Evolutionary conservation across 306 rosid genomes (phyloP).

Genomic region (Rosa multiflora): DNA sequence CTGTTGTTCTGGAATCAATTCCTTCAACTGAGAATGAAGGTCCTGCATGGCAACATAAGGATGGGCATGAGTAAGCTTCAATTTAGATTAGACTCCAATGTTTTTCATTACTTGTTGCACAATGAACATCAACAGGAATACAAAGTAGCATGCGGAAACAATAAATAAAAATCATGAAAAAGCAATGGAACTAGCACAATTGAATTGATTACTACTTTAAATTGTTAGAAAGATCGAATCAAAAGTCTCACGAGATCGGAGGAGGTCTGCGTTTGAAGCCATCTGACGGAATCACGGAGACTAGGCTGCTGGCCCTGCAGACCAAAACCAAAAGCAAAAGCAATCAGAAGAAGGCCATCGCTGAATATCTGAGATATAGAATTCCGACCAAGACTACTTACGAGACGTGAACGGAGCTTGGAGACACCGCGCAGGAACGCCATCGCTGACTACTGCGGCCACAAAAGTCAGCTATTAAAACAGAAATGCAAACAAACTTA

Average conservation of each 20-base stretch:
- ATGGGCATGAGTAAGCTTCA: too few species aligned
- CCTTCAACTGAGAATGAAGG: slow-evolving; percentile 78
- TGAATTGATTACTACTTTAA: too few species aligned
- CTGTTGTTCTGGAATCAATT: slow-evolving; percentile 91
- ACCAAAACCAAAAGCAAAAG: neutral
- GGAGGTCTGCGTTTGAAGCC: slow-evolving; percentile 74
- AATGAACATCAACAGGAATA: too few species aligned
- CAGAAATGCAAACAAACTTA: too few species aligned
- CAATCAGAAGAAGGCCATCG: neutral
- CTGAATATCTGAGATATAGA: neutral
- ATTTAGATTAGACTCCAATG: too few species aligned
- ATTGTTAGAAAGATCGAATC: neutral
- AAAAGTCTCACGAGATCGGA: slow-evolving; percentile 51
- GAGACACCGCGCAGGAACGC: slow-evolving; percentile 63
- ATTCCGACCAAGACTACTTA: slow-evolving; percentile 24
- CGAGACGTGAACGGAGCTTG: slow-evolving; percentile 80
- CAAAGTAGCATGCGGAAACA: too few species aligned
- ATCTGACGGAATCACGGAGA: slow-evolving; percentile 74
- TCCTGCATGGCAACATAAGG: slow-evolving; percentile 51
- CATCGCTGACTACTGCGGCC: slow-evolving; percentile 26
- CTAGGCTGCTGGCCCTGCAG: slow-evolving; percentile 75
- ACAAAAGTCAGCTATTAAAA: too few species aligned
- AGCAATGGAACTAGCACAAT: too few species aligned
- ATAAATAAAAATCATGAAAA: too few species aligned
- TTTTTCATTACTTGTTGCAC: too few species aligned